Conservation (phyloP, 2,329 filamentous ascomycete species). For the Exophiala bonariae region DNA sequence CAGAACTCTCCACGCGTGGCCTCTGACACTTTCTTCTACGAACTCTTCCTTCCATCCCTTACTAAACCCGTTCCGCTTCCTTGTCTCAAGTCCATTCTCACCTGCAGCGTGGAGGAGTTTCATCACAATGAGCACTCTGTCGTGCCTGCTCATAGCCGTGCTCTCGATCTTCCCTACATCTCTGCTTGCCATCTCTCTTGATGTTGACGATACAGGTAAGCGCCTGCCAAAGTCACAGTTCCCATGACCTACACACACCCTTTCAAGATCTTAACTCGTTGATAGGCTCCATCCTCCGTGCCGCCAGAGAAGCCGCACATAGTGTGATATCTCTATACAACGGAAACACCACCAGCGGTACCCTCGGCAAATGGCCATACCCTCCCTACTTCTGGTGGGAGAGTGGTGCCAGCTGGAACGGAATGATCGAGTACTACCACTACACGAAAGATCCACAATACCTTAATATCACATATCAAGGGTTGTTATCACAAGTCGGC, state of each 20-base stretch:
- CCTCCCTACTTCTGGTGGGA: slow-evolving; percentile 70
- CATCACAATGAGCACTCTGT: too few species aligned
- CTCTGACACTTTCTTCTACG: too few species aligned
- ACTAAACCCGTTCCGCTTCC: too few species aligned
- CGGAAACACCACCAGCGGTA: slow-evolving; percentile 52
- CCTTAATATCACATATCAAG: slow-evolving; percentile 60
- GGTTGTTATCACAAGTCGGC: slow-evolving; percentile 61
- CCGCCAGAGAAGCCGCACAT: slow-evolving; percentile 44
- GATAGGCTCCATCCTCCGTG: slow-evolving; percentile 45
- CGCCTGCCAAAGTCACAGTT: background rate
- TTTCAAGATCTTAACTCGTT: too few species aligned
- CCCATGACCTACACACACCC: too few species aligned
- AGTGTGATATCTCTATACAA: slow-evolving; percentile 55
- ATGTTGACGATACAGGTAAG: slow-evolving; percentile 32
- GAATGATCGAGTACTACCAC: slow-evolving; percentile 69
- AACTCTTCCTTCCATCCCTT: too few species aligned
- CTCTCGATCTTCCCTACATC: slow-evolving; percentile 4
- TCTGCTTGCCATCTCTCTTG: slow-evolving; percentile 28
- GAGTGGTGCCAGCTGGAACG: slow-evolving; percentile 64
- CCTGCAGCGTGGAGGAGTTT: too few species aligned
- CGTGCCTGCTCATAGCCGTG: background rate
- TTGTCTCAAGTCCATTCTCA: too few species aligned
- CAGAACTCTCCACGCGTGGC: too few species aligned
- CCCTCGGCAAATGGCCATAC: slow-evolving; percentile 62
- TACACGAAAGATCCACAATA: slow-evolving; percentile 64